Conservation (phyloP, 306 rosid genomes). For the barrel medic (Medicago truncatula) region MtrunA17r5.0-ANR NC_053042.1:1150001-1150500, state of each 20-base stretch:
- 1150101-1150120: constrained; percentile 83
- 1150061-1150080: constrained; percentile 99
- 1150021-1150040: constrained; percentile 77
- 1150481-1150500: constrained; percentile 55
- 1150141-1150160: constrained; percentile 99
- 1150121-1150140: constrained; percentile 82
- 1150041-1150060: constrained; percentile 91
- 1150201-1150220: constrained; percentile 1
- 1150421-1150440: constrained; percentile 25
- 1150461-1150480: constrained; percentile 41
- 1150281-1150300: background rate
- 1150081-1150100: constrained; percentile 98
- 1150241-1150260: constrained; percentile 3
- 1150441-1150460: constrained; percentile 24
- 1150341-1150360: constrained; percentile 26
- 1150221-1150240: constrained; percentile 18
- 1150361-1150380: constrained; percentile 31
- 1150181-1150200: background rate
- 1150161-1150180: constrained; percentile 72
- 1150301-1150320: constrained; percentile 21
- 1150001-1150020: constrained; percentile 93
- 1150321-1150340: constrained; percentile 16
- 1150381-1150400: constrained; percentile 29
- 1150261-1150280: constrained; percentile 7
- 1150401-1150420: constrained; percentile 29